These are phyloP conservation scores for Phytopythium ostracodes DNA, from an alignment of 352 stramenopile genomes.

Conservation along the genomic window DNA sequence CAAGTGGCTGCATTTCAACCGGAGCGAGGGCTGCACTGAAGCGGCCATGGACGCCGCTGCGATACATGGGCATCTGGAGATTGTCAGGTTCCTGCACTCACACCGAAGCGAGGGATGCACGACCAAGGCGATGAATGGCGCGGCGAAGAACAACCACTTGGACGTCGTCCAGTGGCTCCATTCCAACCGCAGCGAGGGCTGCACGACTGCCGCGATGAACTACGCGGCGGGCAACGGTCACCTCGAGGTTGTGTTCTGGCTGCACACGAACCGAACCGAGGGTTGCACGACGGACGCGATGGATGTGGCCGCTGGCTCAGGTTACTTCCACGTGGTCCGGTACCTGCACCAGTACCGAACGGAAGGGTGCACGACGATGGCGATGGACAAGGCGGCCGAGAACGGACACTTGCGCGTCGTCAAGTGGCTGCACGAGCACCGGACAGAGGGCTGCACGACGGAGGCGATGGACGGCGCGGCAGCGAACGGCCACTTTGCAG, in stretches of 20 bases:
- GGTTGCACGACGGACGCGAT: neutral
- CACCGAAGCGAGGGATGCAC: neutral
- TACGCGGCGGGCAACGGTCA: neutral
- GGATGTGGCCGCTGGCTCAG: too few species aligned
- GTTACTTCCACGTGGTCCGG: neutral
- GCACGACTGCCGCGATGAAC: neutral
- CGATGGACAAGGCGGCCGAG: conserved; percentile 27
- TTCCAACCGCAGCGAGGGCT: neutral
- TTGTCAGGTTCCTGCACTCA: neutral
- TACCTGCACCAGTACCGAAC: conserved; percentile 12
- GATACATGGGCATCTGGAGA: neutral
- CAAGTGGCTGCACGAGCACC: conserved; percentile 51
- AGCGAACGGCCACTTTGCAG: conserved; percentile 16
- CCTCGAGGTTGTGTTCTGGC: neutral
- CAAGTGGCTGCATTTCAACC: conserved; percentile 17
- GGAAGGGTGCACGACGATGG: conserved; percentile 23
- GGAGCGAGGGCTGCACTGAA: neutral
- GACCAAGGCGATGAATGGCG: neutral
- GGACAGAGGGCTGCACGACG: conserved; percentile 46
- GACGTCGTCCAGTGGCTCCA: neutral
- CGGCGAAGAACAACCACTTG: neutral
- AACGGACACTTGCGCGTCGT: conserved; percentile 27
- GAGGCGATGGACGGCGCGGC: conserved; percentile 40
- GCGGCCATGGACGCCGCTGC: neutral
- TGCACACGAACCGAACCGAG: neutral